Evolutionary conservation across 2,329 filamentous ascomycete species (phyloP).

Genomic region (Venturia carpophila): DNA sequence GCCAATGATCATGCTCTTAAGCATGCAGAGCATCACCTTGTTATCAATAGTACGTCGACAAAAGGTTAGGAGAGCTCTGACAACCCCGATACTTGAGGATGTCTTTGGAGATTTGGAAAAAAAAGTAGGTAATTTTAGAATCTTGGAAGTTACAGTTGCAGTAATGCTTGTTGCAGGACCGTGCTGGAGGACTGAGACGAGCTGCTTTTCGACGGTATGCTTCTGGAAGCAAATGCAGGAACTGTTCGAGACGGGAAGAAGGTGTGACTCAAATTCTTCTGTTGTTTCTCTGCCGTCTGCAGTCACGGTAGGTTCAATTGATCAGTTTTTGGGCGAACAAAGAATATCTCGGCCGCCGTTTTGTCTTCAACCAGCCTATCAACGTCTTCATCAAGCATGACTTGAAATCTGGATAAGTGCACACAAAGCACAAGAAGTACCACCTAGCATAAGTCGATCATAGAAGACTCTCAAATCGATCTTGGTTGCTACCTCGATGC

Average conservation of each 20-base stretch:
- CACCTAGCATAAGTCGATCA: neutral
- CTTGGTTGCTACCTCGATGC: neutral
- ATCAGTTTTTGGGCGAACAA: neutral
- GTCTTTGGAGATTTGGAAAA: neutral
- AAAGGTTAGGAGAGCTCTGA: neutral
- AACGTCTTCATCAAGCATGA: neutral
- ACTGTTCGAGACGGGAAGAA: neutral
- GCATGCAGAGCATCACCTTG: neutral
- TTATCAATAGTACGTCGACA: neutral
- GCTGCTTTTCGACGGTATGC: neutral
- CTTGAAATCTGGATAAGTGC: neutral
- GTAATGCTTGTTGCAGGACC: neutral
- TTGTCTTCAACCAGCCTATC: neutral
- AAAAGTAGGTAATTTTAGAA: neutral
- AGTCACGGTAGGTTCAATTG: neutral
- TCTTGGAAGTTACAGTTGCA: neutral
- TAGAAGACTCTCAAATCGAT: neutral
- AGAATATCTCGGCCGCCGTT: neutral
- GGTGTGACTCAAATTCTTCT: neutral
- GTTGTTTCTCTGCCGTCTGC: neutral
- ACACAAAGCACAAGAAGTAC: neutral
- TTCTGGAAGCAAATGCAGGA: conserved; percentile 7
- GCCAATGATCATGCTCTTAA: neutral
- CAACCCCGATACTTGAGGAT: neutral
- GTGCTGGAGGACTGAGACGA: neutral